Base-by-base conservation (phyloP, 495 filamentous ascomycete species). In the Penicillium angulare region DNA sequence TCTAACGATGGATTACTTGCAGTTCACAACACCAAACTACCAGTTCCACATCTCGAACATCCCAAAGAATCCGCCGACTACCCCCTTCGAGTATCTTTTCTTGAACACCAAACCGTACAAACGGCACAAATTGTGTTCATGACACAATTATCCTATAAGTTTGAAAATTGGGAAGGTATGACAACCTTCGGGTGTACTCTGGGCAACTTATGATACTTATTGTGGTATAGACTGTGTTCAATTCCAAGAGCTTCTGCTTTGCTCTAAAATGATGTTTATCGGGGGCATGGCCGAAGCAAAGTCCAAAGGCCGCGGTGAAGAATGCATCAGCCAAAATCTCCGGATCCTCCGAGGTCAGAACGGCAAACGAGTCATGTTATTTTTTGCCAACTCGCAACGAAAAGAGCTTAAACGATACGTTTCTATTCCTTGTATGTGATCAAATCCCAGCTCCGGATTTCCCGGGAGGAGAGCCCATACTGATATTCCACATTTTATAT, bases 311-410 rank as follows among this genome's bases (percentile, higher is more conserved):
- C 68, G 73, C 10, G 73, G 74, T 3, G 74, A 77, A 40, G 74
- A 77, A 56, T 77, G 74, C 38, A 75, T 77, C 57, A 75, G 71
- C 45, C 74, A 77, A 55, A 77, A 77, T 48, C 49, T 77, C 6
- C 71, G 74, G 9, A 67, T 76, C 13, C 58, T 77, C 5, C 68
- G 67, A 2, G 68, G 65, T 2, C 50, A 58, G 1, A 72, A 73
- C 24, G 67, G 65, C 20, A 68, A 63, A 47, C 60, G 64, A 2
- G 68, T 73, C 2, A 62, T 77, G 46, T 41, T 76, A 1, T 75
- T 66, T 43, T 77, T 77, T 45, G 71, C 74, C 3, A 77, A 77
- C 54, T 76, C 74, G 0, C 71, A 75, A 31, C 64, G 73, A 3
- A 66, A 57, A 40, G 65, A 69, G 15, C 47, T 63, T 6, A 77